A percentile compares a stretch with the other conserved stretches of the same genome.
These are phyloP conservation scores for Huntiella omanensis DNA, from an alignment of 2,329 filamentous ascomycete genomes.

Conservation along the genomic window DNA sequence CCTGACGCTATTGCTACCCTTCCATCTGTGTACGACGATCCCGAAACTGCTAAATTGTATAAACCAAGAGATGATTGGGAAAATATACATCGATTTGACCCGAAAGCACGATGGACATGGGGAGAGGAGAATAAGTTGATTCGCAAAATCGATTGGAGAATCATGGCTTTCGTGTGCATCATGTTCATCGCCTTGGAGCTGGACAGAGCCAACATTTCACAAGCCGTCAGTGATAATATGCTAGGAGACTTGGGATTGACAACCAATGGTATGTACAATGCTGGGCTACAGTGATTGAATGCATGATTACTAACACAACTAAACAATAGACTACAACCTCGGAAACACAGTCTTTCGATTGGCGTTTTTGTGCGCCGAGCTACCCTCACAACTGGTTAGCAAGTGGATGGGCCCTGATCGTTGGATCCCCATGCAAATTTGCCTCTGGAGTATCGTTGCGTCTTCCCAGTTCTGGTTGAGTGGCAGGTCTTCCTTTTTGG, in stretches of 20 bases:
- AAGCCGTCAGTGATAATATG: constrained; percentile 30
- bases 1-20: constrained; percentile 20
- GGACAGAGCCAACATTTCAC: constrained; percentile 27
- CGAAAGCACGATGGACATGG: constrained; percentile 24
- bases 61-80: constrained; percentile 19
- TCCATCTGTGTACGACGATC: constrained; percentile 21
- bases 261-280: constrained; percentile 23
- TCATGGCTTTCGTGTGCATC: constrained; percentile 28
- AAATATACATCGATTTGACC: constrained; percentile 29
- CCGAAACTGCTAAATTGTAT: constrained; percentile 19
- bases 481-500: constrained; percentile 22
- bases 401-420: constrained; percentile 39
- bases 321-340: constrained; percentile 17
- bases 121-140: constrained; percentile 21
- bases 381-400: constrained; percentile 40
- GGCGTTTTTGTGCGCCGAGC: constrained; percentile 19
- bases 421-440: constrained; percentile 41
- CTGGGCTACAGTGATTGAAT: background rate
- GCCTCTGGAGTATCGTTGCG: constrained; percentile 35
- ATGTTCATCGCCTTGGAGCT: constrained; percentile 26
- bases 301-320: background rate
- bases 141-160: constrained; percentile 23
- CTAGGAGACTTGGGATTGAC: constrained; percentile 23
- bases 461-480: constrained; percentile 25
- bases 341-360: constrained; percentile 19